These are phyloP conservation scores for Botryotinia convoluta DNA, from an alignment of 2,329 filamentous ascomycete species.

Conservation along the genomic window DNA sequence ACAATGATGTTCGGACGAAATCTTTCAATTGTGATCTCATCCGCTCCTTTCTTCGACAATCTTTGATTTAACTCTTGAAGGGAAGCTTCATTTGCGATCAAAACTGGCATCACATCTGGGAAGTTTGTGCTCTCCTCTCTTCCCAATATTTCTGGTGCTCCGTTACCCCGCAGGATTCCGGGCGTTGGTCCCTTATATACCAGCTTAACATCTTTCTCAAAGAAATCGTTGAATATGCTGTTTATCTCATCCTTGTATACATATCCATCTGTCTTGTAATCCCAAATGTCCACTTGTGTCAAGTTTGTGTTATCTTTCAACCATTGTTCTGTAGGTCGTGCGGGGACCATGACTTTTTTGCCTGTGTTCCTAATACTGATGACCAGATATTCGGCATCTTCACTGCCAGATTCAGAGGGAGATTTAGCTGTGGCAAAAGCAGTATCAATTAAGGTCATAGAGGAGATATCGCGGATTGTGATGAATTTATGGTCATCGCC, in stretches of 20 bases:
- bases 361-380: constrained; percentile 45
- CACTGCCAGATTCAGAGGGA: constrained; percentile 9
- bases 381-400: constrained; percentile 46
- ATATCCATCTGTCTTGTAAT: constrained; percentile 54
- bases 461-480: constrained; percentile 58
- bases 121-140: constrained; percentile 54
- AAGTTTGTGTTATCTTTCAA: constrained; percentile 51
- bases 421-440: constrained; percentile 2
- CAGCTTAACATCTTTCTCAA: constrained; percentile 53
- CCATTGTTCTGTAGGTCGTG: constrained; percentile 53
- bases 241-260: constrained; percentile 53
- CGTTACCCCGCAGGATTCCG: constrained; percentile 55
- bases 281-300: constrained; percentile 56
- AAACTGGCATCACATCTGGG: constrained; percentile 57
- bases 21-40: constrained; percentile 56
- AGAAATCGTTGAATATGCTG: constrained; percentile 52
- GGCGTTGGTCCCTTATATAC: constrained; percentile 61
- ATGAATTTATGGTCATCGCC: constrained; percentile 51
- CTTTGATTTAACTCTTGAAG: constrained; percentile 57
- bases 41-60: constrained; percentile 43
- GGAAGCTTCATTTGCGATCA: constrained; percentile 54
- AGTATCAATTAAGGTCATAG: constrained; percentile 57
- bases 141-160: constrained; percentile 52
- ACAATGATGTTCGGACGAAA: constrained; percentile 65
- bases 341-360: constrained; percentile 50